Evolutionary conservation across 176 grass and related monocot species (phyloP).

Genomic region (Aegilops longissima): DNA sequence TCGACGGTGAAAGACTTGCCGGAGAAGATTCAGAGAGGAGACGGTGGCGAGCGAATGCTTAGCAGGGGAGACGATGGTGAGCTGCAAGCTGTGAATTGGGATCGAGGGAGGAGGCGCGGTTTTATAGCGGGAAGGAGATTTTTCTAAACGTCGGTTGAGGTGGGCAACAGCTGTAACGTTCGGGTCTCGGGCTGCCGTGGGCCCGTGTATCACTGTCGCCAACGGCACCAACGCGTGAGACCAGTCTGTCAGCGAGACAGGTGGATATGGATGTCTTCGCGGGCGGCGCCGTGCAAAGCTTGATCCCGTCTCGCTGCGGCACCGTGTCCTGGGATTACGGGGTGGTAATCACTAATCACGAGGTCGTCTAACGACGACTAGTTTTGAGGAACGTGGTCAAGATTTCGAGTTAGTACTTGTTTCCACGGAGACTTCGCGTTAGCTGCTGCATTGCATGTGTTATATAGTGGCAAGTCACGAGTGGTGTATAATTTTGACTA

Average conservation of each 20-base stretch:
- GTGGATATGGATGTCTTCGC: background rate
- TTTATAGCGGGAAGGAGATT: conserved; percentile 21
- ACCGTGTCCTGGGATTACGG: conserved; percentile 5
- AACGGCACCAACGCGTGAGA: background rate
- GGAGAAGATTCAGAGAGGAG: background rate
- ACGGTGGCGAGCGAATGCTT: background rate
- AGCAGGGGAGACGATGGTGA: background rate
- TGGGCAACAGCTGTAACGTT: conserved; percentile 9
- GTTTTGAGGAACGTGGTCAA: conserved; percentile 11
- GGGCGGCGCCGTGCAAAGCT: background rate
- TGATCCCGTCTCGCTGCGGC: background rate
- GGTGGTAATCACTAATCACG: background rate
- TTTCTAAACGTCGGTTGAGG: background rate
- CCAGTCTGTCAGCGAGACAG: background rate
- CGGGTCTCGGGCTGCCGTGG: background rate
- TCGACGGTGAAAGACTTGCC: background rate
- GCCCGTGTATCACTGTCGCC: background rate
- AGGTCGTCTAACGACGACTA: conserved; percentile 25
- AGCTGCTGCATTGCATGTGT: background rate
- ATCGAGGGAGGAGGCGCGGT: background rate
- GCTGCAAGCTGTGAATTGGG: background rate
- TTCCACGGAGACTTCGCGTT: background rate
- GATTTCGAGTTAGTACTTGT: too few species aligned
- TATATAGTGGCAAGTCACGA: background rate
- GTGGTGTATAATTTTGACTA: background rate